Base-by-base conservation (phyloP, 2,329 filamentous ascomycete genomes). In the Geosmithia flava region DNA sequence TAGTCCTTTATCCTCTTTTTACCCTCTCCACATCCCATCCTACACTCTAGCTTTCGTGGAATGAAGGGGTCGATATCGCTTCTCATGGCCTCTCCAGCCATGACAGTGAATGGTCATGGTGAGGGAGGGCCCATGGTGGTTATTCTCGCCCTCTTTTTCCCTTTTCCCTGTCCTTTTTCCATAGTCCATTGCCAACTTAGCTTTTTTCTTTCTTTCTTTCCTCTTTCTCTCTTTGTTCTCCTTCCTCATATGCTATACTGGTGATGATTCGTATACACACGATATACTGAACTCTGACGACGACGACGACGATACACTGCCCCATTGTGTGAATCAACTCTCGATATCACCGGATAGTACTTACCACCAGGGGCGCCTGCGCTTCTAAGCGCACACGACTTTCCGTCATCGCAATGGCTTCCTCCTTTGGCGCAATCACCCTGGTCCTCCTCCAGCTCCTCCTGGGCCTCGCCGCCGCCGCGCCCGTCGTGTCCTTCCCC, bases 401-500 rank as follows among this genome's bases (percentile, higher is more conserved):
- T 42, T 51, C 48, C 54, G 55, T 54, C 52, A 54, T 48, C 51
- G 23, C 23, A 8, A 62, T 66, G 65, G 55, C 58, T 49, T 55
- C 55, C 49, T 55, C 59, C 48, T 48, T 56, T 55, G 54, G 48
- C 48, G 52, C 37, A 16, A 11, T 41, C 51, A 47, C 58, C 56
- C 50, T 54, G 53, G 23, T 27, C 23, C 65, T 48, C 15, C 20
- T 20, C 11, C 47, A 20, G 27, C 39, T 16, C 29, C 17, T 42
- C 17, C 44, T 43, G 16, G 27, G 33, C 33, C 33, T 37, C 33
- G 61, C 60, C n/a, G 53, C 50, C 39, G 62, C 67, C 47, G 58
- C 62, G 17, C 76, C 76, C 11, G 57, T 62, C 20, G 58, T 72
- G 45, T 67, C 70, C 44, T 91, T 90, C 55, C 88, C 88, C 1